Conservation (phyloP, 176 grass and related monocot genomes). For the Poa pratensis region DNA sequence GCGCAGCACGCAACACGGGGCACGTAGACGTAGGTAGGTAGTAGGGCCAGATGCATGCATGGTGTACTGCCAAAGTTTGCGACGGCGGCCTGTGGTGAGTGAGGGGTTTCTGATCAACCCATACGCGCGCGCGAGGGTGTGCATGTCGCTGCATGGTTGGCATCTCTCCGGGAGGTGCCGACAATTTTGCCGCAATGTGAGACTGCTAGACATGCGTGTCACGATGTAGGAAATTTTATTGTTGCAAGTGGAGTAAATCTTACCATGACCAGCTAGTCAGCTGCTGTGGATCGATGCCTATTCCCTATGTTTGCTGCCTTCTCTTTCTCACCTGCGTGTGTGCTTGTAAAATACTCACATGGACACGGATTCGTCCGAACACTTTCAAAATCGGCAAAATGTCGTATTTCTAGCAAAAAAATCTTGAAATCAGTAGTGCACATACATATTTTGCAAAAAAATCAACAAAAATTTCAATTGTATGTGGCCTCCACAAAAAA, state of each 20-base stretch:
- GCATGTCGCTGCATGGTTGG: slow-evolving; percentile 28
- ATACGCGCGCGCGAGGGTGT: slow-evolving; percentile 3
- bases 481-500: too few species aligned
- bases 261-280: neutral
- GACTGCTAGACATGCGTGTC: slow-evolving; percentile 10
- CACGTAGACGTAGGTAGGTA: too few species aligned
- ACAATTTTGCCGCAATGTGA: slow-evolving; percentile 35
- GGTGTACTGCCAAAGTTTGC: neutral
- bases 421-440: too few species aligned
- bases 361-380: too few species aligned
- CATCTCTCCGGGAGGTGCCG: neutral
- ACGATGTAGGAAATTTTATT: neutral
- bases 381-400: too few species aligned
- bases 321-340: neutral
- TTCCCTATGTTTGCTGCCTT: neutral
- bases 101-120: neutral
- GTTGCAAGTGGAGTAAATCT: neutral
- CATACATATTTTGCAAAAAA: too few species aligned
- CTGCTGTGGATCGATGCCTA: neutral
- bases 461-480: too few species aligned
- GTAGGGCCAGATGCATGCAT: neutral
- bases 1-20: neutral
- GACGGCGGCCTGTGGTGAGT: neutral
- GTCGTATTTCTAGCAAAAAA: too few species aligned
- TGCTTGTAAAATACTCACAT: too few species aligned